These are phyloP conservation scores for Chrysoporthe puriensis DNA, from an alignment of 2,329 filamentous ascomycete genomes.

Conservation along the genomic window DNA sequence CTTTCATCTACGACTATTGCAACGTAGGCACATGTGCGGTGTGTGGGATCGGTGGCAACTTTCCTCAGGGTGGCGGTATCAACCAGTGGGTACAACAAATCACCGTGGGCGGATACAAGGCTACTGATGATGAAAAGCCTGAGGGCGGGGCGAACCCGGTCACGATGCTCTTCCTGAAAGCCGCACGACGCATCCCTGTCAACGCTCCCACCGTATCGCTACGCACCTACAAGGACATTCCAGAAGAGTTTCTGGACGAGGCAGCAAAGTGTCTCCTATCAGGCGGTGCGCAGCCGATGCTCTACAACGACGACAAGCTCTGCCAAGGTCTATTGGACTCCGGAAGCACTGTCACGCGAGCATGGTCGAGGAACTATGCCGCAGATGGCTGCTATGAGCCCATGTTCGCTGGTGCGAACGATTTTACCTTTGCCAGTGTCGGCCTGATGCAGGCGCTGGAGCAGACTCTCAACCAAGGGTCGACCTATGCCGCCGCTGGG, in stretches of 20 bases:
- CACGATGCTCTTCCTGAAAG: conserved; percentile 25
- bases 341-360: conserved; percentile 12
- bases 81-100: conserved; percentile 28
- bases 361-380: conserved; percentile 20
- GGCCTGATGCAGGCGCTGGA: conserved; percentile 5
- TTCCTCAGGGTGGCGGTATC: conserved; percentile 21
- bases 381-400: conserved; percentile 24
- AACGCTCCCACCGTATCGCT: conserved; percentile 25
- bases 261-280: conserved; percentile 21
- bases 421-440: conserved; percentile 6
- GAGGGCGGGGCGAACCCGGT: conserved; percentile 19
- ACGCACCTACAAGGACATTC: conserved; percentile 16
- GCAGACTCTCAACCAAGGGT: conserved; percentile 15
- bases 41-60: conserved; percentile 17
- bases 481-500: conserved; percentile 17
- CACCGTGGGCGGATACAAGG: conserved; percentile 25
- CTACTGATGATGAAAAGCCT: conserved; percentile 7
- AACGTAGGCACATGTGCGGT: conserved; percentile 21
- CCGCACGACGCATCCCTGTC: conserved; percentile 23
- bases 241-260: conserved; percentile 15
- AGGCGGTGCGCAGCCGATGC: conserved; percentile 20
- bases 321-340: conserved; percentile 18
- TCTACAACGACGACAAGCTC: conserved; percentile 26
- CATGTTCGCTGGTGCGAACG: conserved; percentile 5
- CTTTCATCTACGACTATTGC: conserved; percentile 23